Evolutionary conservation across 805 yeast species (phyloP), one percentile per base, ranked within the genome.

Genomic region (Barnettozyma siamensis): DNA sequence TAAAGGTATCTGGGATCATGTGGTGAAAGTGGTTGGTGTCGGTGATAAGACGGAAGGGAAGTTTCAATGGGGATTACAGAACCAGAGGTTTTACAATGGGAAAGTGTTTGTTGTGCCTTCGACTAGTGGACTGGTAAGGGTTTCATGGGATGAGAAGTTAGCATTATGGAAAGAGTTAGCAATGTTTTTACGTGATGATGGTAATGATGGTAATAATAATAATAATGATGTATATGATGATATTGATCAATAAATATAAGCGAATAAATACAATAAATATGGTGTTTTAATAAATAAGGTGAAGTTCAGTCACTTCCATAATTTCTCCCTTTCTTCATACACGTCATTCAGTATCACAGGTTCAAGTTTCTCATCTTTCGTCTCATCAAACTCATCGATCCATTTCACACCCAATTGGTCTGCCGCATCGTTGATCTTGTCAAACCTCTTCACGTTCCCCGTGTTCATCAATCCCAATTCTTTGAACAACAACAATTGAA

Each of bases 1-100:
- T 1, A 80, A 81, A 50, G 88, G 88, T 0, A 80, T 83, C 7
- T 83, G 88, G 87, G 86, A 80, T 41, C 57, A 71, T 3, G 58
- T 83, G 0, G 66, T 73, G 38, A 67, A 64, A 50, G 39, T 44
- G 60, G 16, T 36, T 32, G 53, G 58, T 12, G 16, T 36, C 32
- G 53, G 58, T 12, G 27, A 29, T 6, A 65, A 67, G 17, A 53
- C 56, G 31, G 51, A 58, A 26, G 47, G 50, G 7, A 44, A 55
- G 19, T 81, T 83, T 45, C 33, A 49, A 27, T 83, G 81, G 78
- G 93, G 91, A 1, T 40, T 53, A 33, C 73, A 64, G 33, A 24
- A 33, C 10, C 42, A 38, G 20, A 31, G 21, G 5, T 33, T 37
- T 4, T 38, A 40, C 51, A 20, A 43, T 21, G 48, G 59, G n/a